Conservation (phyloP, 2,329 filamentous ascomycete genomes). For the Claviceps cyperi region DNA sequence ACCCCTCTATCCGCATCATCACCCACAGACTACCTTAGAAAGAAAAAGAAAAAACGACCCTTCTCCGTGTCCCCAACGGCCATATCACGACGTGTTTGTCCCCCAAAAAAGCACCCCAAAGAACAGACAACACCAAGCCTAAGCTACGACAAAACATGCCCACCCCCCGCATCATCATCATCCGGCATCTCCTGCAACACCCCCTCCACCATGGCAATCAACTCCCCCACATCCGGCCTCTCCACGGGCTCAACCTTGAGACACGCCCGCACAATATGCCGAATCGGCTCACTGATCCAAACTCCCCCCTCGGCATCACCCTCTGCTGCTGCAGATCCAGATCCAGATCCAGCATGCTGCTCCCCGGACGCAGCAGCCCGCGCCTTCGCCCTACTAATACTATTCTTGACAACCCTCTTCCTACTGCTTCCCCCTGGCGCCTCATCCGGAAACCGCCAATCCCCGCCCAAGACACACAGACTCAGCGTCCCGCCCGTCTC, state of each 20-base stretch:
- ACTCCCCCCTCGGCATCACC: too few species aligned
- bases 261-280: slow-evolving; percentile 78
- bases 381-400: slow-evolving; percentile 19
- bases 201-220: slow-evolving; percentile 64
- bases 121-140: background rate
- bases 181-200: slow-evolving; percentile 37
- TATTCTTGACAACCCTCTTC: slow-evolving; percentile 10
- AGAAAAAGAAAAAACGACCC: too few species aligned
- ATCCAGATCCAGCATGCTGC: slow-evolving; percentile 7
- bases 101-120: background rate
- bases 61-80: too few species aligned
- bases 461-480: slow-evolving; percentile 81
- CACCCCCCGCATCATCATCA: slow-evolving; percentile 1
- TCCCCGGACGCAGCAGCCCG: slow-evolving; percentile 13
- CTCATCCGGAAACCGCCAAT: slow-evolving; percentile 95
- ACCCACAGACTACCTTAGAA: too few species aligned
- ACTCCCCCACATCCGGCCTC: slow-evolving; percentile 70
- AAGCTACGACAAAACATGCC: background rate
- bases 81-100: too few species aligned
- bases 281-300: slow-evolving; percentile 62
- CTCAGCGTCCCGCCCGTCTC: slow-evolving; percentile 90
- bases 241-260: slow-evolving; percentile 76
- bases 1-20: too few species aligned
- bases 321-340: slow-evolving; percentile 6
- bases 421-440: slow-evolving; percentile 39